Evolutionary conservation across 345 rosid genomes (phyloP), one percentile per base, ranked within the genome.

Genomic region (Linum usitatissimum): DNA sequence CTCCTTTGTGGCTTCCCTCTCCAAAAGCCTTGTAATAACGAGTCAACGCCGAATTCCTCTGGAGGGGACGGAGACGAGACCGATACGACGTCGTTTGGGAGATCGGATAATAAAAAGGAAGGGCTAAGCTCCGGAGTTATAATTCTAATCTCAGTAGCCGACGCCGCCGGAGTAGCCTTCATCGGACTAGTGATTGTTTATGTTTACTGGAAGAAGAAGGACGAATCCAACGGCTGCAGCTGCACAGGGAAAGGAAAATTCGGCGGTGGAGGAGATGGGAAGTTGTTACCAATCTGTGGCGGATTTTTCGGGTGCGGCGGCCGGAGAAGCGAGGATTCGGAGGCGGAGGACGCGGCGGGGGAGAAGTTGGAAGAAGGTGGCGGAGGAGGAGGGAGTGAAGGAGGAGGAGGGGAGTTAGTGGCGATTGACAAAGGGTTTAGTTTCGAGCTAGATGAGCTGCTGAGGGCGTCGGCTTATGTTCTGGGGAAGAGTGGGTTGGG

Each of bases 401-500:
- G 80, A 81, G 23, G 91, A 55, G 28, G 80, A 36, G 98, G 98
- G 56, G 97, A 87, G 67, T 70, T 93, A 6, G 97, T 93, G 45
- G 89, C 97, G 1, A 86, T 93, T 6, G 99, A 93, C 55, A 88
- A 86, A 69, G 94, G 94, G n/a, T 93, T 90, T 67, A 81, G 81
- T 0, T 83, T 93, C 60, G 99, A 90, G 88, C 82, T 93, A 3
- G 99, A 93, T 48, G 99, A 93, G 79, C 55, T 93, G 69, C 74
- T 93, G 28, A 82, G 96, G 73, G 99, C 99, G 36, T 93, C 99
- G 13, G 99, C 99, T 3, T 90, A 93, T 59, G 99, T 93, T 58
- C 34, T 90, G 70, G 99, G 99, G 36, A 93, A 93, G 84, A 93
- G 99, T 64, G 97, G 96, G 70, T 66, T 93, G 57, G 99, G 99